Percentiles rank a stretch among this genome's conserved stretches.
These are phyloP conservation scores for Cryphonectria parasitica DNA, from an alignment of 2,329 filamentous ascomycete species.

Conservation along the genomic window DNA sequence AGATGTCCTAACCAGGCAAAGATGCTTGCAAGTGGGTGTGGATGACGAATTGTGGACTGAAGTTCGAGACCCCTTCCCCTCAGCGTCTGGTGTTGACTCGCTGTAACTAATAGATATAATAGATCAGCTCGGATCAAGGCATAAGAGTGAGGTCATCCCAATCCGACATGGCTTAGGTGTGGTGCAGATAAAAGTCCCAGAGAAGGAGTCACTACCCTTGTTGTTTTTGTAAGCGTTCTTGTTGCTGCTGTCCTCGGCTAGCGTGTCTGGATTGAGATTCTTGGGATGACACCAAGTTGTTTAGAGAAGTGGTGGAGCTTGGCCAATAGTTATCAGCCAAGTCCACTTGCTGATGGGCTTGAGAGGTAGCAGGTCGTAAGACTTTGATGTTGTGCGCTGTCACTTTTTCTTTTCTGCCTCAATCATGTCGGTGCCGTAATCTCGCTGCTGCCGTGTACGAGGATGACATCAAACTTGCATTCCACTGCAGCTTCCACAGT, in stretches of 20 bases:
- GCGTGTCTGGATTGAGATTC: neutral
- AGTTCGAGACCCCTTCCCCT: neutral
- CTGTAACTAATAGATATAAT: neutral
- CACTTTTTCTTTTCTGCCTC: neutral
- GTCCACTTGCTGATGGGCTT: neutral
- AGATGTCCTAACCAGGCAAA: neutral
- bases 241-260: no score
- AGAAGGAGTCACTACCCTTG: neutral
- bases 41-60: neutral
- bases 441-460: neutral
- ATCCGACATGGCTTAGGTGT: conserved; percentile 17
- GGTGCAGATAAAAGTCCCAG: neutral
- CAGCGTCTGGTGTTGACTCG: neutral
- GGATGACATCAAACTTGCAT: neutral
- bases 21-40: neutral
- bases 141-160: neutral
- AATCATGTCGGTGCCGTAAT: neutral
- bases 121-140: neutral
- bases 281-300: neutral
- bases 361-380: no score
- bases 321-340: neutral
- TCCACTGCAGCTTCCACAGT: neutral
- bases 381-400: neutral
- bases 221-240: no score
- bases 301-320: neutral